A percentile compares a stretch with the other conserved stretches of the same genome.
These are phyloP conservation scores for Gardenia jasminoides DNA, from an alignment of 257 asterid genomes.

Conservation along the genomic window DNA sequence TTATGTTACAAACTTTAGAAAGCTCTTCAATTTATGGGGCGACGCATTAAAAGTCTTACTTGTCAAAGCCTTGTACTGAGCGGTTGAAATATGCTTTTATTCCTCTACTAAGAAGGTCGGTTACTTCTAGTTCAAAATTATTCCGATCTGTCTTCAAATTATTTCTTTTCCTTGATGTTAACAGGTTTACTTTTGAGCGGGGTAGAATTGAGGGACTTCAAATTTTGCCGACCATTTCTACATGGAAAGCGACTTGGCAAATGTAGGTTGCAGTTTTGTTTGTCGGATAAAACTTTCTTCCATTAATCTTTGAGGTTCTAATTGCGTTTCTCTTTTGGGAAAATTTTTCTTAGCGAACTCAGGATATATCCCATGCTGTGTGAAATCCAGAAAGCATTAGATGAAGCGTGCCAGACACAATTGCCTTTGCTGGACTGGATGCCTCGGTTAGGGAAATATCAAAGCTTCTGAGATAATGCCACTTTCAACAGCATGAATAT, in stretches of 20 bases:
- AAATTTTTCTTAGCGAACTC: not conserved
- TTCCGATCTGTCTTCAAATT: not conserved
- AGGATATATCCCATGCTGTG: not conserved
- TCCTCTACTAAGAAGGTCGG: too few relatives aligned
- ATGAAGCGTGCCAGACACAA: not conserved
- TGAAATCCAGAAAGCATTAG: not conserved
- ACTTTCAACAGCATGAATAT: not conserved
- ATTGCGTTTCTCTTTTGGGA: not conserved
- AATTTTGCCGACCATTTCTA: not conserved
- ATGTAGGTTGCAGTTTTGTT: not conserved
- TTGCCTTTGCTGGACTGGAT: slow-evolving; percentile 1
- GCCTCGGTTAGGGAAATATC: not conserved
- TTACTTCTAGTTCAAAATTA: not conserved
- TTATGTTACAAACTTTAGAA: too few relatives aligned
- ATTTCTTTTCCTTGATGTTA: not conserved
- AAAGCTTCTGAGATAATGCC: not conserved
- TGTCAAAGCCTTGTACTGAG: too few relatives aligned
- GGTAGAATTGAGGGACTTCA: slow-evolving; percentile 1
- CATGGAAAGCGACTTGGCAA: not conserved
- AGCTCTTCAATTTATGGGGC: too few relatives aligned
- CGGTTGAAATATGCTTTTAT: too few relatives aligned
- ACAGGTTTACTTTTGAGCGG: not conserved
- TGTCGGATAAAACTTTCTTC: not conserved
- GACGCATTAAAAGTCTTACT: too few relatives aligned
- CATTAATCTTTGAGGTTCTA: not conserved